These are phyloP conservation scores for Picochlorum sp. DNA, from an alignment of 139 green algal genomes.

Conservation along the genomic window DNA sequence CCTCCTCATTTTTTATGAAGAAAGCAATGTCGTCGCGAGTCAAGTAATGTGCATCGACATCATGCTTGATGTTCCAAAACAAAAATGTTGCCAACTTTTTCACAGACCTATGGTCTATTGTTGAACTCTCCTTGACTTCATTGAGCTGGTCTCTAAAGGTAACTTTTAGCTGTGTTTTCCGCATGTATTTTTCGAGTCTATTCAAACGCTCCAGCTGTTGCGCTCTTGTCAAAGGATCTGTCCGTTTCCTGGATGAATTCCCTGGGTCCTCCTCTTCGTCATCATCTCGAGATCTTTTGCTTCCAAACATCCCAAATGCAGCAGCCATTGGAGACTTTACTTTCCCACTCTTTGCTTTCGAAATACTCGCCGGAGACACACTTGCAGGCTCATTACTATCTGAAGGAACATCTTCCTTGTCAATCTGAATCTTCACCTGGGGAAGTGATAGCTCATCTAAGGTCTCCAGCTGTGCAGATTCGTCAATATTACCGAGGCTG, in stretches of 20 bases:
- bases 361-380: no score
- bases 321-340: not conserved
- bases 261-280: not conserved
- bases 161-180: constrained; percentile 46
- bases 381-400: not conserved
- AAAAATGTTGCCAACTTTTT: constrained; percentile 48
- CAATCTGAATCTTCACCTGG: not conserved
- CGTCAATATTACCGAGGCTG: not conserved
- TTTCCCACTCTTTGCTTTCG: not conserved
- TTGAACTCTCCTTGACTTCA: constrained; percentile 4
- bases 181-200: constrained; percentile 46
- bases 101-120: constrained; percentile 37
- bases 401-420: not conserved
- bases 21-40: constrained; percentile 41
- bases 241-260: not conserved
- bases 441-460: not conserved
- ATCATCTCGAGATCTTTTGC: not conserved
- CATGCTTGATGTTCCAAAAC: constrained; percentile 51
- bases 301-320: not conserved
- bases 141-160: constrained; percentile 47
- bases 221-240: not conserved
- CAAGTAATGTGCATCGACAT: constrained; percentile 35
- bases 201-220: not conserved
- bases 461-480: not conserved
- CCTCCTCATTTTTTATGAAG: constrained; percentile 29